These are phyloP conservation scores for Rubia yunnanensis DNA, from an alignment of 257 asterid species.

Conservation along the genomic window DNA sequence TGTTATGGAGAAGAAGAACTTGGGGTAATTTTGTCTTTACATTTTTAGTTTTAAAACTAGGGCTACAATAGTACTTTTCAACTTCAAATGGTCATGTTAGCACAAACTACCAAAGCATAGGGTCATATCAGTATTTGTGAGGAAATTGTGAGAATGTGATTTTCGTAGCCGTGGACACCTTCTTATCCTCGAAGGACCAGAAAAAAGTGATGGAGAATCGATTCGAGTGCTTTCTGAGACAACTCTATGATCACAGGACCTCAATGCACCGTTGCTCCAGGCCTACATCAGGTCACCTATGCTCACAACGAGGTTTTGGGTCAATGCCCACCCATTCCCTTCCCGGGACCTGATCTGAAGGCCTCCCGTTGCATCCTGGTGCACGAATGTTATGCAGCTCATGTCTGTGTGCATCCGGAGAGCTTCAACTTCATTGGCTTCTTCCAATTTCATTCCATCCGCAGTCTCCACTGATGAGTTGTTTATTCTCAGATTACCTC, in stretches of 20 bases:
- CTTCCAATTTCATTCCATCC: not conserved
- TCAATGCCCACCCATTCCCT: conserved; percentile 71
- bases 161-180: no score
- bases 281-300: conserved; percentile 72
- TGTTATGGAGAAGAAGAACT: no score
- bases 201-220: conserved; percentile 61
- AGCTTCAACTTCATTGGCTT: conserved; percentile 41
- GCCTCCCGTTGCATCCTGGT: conserved; percentile 61
- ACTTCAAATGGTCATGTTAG: no score
- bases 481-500: conserved; percentile 60
- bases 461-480: conserved; percentile 45
- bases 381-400: conserved; percentile 63
- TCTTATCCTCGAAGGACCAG: conserved; percentile 77
- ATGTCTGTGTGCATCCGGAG: conserved; percentile 77
- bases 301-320: conserved; percentile 51
- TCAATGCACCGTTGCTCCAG: conserved; percentile 56
- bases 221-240: conserved; percentile 31
- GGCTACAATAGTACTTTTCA: no score
- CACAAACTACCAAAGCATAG: no score
- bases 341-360: conserved; percentile 61
- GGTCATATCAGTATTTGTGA: no score
- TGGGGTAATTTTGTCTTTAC: no score
- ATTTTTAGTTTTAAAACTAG: no score
- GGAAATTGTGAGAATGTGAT: no score
- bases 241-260: conserved; percentile 70